Evolutionary conservation across 2,329 filamentous ascomycete species (phyloP), one percentile per base, ranked within the genome.

Genomic region (Didymella segeticola): DNA sequence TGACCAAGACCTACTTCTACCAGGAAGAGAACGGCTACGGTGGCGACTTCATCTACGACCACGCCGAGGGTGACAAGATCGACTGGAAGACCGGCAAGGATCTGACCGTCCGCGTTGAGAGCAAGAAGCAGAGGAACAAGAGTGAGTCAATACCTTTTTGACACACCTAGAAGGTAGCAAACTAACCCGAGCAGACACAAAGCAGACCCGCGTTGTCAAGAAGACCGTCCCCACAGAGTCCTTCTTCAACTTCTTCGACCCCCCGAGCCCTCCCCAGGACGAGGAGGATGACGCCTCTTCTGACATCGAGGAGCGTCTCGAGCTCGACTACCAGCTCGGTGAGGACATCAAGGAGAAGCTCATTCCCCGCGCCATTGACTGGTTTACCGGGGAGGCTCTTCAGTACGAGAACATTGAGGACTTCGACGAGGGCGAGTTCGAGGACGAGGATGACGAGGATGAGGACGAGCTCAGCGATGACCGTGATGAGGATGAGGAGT

Each of bases 311-410:
- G 93, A 96, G 79, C 93, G 95, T 61, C 86, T 99, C 51, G 95
- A 99, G 82, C 88, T 99, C 46, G 95, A 99, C 80, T 99, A 98
- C 78, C 93, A 98, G 80, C 87, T 99, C 37, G 95, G 95, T 64
- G 95, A 99, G 82, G 95, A 99, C 74, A 97, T 99, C 81, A 99
- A 99, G 83, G 95, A 99, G 85, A 99, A 99, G 83, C 85, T 99
- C 63, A 99, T 99, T 67, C 95, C 95, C 62, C 92, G 93, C 66
- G 95, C 96, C 53, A 95, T 99, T 69, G 95, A 99, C 79, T 99
- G 95, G 95, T 99, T 99, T 78, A 99, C 95, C 47, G 95, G 95
- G 53, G 95, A 99, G 80, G 95, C 95, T 65, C 87, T 99, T 61
- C 93, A 95, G 67, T 99, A 91, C 68, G 95, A 99, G 83, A 93